These are phyloP conservation scores for Acer campestre DNA, from an alignment of 345 rosid species.

Conservation along the genomic window DNA sequence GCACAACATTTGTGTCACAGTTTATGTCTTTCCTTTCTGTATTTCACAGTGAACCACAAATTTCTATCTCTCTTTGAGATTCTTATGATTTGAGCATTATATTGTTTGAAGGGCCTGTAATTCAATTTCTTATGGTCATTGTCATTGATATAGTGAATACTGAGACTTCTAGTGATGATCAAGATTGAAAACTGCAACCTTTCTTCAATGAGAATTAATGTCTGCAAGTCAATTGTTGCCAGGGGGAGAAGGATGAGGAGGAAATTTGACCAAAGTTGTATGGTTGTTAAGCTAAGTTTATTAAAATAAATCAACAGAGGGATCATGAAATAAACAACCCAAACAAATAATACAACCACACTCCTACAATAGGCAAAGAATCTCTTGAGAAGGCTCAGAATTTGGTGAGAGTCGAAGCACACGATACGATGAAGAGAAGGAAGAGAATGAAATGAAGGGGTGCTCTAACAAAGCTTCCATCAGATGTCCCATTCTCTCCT, in stretches of 20 bases:
- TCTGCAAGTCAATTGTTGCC: neutral
- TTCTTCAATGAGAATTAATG: neutral
- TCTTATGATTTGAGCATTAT: no score
- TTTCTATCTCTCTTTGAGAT: no score
- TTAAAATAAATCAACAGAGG: neutral
- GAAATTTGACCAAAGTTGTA: neutral
- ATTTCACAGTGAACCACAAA: no score
- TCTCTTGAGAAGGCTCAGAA: slow-evolving; percentile 29
- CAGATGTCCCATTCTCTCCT: slow-evolving; percentile 36
- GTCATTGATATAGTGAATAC: neutral
- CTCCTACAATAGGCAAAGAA: slow-evolving; percentile 3
- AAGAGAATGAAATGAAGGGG: slow-evolving; percentile 32
- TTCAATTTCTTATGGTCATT: neutral
- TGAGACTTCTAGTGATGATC: neutral
- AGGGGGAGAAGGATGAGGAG: neutral
- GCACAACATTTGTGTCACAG: no score
- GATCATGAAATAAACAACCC: neutral
- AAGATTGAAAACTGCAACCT: neutral
- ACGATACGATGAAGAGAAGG: slow-evolving; percentile 30
- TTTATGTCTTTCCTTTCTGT: no score
- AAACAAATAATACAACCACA: slow-evolving; percentile 15
- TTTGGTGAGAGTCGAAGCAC: slow-evolving; percentile 30
- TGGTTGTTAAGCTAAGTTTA: neutral
- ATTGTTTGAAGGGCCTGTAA: no score
- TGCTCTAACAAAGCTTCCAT: slow-evolving; percentile 32